Evolutionary conservation across 805 yeast genomes (phyloP).

Genomic region (Schizosaccharomyces lindneri): DNA sequence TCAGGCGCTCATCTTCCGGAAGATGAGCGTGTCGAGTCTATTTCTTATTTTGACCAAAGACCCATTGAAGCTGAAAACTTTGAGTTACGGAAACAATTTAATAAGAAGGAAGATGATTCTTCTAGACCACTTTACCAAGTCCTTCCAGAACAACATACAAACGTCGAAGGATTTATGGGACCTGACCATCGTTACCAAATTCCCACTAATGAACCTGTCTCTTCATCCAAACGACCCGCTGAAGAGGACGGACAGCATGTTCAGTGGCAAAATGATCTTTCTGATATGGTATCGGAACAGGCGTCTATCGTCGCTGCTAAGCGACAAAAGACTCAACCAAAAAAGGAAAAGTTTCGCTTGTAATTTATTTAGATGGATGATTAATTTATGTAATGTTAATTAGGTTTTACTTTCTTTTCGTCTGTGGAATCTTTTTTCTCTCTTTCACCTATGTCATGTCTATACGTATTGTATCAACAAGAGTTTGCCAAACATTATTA

Average conservation of each 20-base stretch:
- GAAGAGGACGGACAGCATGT: neutral
- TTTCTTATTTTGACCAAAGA: neutral
- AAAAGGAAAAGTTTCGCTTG: slow-evolving; percentile 1
- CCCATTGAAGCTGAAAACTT: slow-evolving; percentile 3
- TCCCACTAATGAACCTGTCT: neutral
- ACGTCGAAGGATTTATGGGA: slow-evolving; percentile 1
- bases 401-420: neutral
- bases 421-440: too few species aligned
- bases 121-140: neutral
- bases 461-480: too few species aligned
- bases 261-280: neutral
- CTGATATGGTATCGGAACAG: slow-evolving; percentile 3
- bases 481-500: too few species aligned
- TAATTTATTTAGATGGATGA: neutral
- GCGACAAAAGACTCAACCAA: neutral
- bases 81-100: slow-evolving; percentile 4
- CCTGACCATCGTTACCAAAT: neutral
- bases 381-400: neutral
- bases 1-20: slow-evolving; percentile 11
- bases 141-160: neutral
- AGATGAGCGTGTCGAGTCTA: neutral
- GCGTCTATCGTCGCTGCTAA: neutral
- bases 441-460: too few species aligned
- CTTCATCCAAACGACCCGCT: neutral
- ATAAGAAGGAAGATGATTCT: neutral